These are phyloP conservation scores for Coemansia guatemalensis DNA, from an alignment of 192 early-diverging fungal species.

Conservation along the genomic window DNA sequence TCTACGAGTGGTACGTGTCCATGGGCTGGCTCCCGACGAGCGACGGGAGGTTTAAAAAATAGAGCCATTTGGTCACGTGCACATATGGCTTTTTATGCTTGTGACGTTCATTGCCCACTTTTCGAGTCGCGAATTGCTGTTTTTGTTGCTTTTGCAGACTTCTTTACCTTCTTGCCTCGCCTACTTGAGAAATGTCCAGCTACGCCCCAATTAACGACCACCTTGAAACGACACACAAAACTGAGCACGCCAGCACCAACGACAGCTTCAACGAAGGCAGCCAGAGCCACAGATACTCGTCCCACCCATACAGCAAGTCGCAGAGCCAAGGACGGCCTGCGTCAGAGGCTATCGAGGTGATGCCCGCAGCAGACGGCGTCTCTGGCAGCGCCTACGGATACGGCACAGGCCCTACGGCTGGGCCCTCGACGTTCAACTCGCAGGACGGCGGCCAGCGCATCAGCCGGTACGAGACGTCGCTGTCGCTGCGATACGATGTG, in stretches of 20 bases:
- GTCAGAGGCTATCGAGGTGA: slow-evolving; percentile 32
- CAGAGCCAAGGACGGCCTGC: slow-evolving; percentile 11
- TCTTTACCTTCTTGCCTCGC: slow-evolving; percentile 5
- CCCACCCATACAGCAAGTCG: slow-evolving; percentile 37
- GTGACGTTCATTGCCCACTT: neutral
- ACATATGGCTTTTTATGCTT: slow-evolving; percentile 1
- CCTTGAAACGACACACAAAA: slow-evolving; percentile 16
- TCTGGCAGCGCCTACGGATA: slow-evolving; percentile 16
- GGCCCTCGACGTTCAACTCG: slow-evolving; percentile 49
- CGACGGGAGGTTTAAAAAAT: slow-evolving; percentile 21
- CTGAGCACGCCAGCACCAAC: slow-evolving; percentile 5
- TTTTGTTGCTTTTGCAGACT: neutral
- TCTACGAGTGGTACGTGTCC: slow-evolving; percentile 85
- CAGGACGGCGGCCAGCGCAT: slow-evolving; percentile 59
- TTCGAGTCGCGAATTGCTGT: no score
- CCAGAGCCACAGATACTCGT: slow-evolving; percentile 16
- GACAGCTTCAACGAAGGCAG: neutral
- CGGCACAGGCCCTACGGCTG: slow-evolving; percentile 35
- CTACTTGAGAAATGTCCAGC: slow-evolving; percentile 36
- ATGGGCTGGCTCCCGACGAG: slow-evolving; percentile 76
- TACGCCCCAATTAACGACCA: slow-evolving; percentile 46
- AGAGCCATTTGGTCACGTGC: slow-evolving; percentile 1
- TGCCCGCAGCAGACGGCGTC: slow-evolving; percentile 1
- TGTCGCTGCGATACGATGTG: slow-evolving; percentile 69
- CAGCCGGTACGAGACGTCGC: slow-evolving; percentile 79